A percentile compares a stretch with the other conserved stretches of the same genome.
phyloP scores from a whole-genome alignment of 306 rosid genomes.

The Arachis hypogaea region DNA sequence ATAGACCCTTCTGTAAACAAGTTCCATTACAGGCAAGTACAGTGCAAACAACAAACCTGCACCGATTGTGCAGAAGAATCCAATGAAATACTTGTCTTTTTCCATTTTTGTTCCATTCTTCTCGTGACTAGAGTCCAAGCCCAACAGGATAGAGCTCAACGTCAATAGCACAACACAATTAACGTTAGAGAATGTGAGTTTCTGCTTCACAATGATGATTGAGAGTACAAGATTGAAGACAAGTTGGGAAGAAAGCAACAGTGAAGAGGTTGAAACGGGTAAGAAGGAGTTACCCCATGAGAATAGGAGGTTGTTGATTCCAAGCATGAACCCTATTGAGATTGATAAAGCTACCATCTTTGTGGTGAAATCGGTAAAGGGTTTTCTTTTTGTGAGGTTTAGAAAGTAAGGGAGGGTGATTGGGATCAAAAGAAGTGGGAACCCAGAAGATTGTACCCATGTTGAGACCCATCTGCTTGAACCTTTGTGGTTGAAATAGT shows the following conservation, averaged over 20 bases:
- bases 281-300: slow-evolving; percentile 70
- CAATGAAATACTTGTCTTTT: slow-evolving; percentile 53
- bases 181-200: slow-evolving; percentile 64
- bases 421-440: slow-evolving; percentile 62
- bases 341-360: slow-evolving; percentile 44
- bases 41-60: slow-evolving; percentile 74
- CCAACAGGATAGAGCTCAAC: slow-evolving; percentile 57
- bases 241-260: slow-evolving; percentile 67
- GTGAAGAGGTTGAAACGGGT: slow-evolving; percentile 75
- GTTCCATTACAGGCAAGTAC: slow-evolving; percentile 73
- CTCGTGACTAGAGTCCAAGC: slow-evolving; percentile 50
- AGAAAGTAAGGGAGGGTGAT: slow-evolving; percentile 54
- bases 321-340: slow-evolving; percentile 60
- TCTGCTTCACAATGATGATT: slow-evolving; percentile 65
- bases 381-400: slow-evolving; percentile 48
- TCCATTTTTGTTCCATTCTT: slow-evolving; percentile 27
- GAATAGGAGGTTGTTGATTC: slow-evolving; percentile 67
- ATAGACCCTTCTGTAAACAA: slow-evolving; percentile 50
- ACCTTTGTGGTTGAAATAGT: slow-evolving; percentile 74
- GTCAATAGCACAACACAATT: slow-evolving; percentile 71
- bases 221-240: slow-evolving; percentile 72
- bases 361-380: slow-evolving; percentile 57
- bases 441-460: slow-evolving; percentile 71
- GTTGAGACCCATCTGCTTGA: slow-evolving; percentile 74
- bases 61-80: slow-evolving; percentile 61